These are phyloP conservation scores for Secale cereale DNA, from an alignment of 176 grass and related monocot species.

Conservation along the genomic window DNA sequence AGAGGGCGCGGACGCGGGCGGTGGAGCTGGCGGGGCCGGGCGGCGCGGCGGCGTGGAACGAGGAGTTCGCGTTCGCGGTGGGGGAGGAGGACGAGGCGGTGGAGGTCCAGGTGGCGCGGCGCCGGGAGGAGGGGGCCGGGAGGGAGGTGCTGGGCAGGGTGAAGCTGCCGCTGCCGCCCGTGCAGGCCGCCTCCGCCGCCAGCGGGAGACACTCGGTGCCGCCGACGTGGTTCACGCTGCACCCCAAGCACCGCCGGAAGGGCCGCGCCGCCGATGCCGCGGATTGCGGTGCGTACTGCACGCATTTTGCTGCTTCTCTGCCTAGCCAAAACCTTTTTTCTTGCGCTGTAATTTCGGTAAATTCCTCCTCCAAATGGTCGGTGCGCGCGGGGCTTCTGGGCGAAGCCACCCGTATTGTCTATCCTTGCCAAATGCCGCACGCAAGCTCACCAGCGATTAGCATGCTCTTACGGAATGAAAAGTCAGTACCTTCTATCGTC, in stretches of 20 bases:
- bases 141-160: slow-evolving; percentile 61
- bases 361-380: slow-evolving; percentile 14
- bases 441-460: slow-evolving; percentile 9
- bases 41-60: slow-evolving; percentile 57
- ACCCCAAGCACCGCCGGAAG: slow-evolving; percentile 38
- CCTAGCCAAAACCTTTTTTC: neutral
- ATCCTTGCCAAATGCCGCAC: slow-evolving; percentile 26
- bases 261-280: neutral
- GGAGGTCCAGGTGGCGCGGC: slow-evolving; percentile 53
- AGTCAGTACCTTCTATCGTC: neutral
- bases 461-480: slow-evolving; percentile 1
- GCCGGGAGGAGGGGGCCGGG: neutral
- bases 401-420: slow-evolving; percentile 1
- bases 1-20: slow-evolving; percentile 48
- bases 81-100: slow-evolving; percentile 3
- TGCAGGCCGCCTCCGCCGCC: neutral
- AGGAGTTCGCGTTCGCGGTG: slow-evolving; percentile 65
- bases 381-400: neutral
- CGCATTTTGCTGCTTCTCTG: neutral
- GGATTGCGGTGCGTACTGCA: slow-evolving; percentile 54
- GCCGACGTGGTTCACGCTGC: slow-evolving; percentile 76
- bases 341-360: neutral
- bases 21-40: slow-evolving; percentile 20
- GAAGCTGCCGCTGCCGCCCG: slow-evolving; percentile 36
- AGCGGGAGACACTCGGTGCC: slow-evolving; percentile 39